A percentile compares a stretch with the other conserved stretches of the same genome.
Conservation (phyloP, 768 basidiomycete species). For the Agrocybe chaxingu region DNA sequence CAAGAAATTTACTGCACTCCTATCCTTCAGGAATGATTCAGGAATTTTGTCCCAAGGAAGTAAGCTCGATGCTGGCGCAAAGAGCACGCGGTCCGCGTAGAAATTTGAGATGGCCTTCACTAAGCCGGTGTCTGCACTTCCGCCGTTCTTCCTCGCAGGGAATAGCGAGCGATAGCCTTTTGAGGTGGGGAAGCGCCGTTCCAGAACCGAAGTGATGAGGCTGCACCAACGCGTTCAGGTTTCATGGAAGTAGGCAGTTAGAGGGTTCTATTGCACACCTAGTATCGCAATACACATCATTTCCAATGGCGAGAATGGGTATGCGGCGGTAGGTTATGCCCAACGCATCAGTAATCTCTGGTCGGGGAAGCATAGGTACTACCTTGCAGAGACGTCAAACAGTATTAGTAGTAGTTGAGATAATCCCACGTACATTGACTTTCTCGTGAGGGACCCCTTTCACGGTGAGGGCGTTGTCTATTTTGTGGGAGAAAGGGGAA, state of each 20-base stretch:
- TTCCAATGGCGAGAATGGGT: constrained; percentile 57
- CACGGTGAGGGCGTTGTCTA: constrained; percentile 47
- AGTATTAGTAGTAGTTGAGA: not conserved
- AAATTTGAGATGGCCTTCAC: constrained; percentile 45
- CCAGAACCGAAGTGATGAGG: constrained; percentile 48
- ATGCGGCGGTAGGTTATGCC: constrained; percentile 58
- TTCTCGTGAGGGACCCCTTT: constrained; percentile 45
- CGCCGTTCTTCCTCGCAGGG: constrained; percentile 39
- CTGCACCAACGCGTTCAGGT: constrained; percentile 15
- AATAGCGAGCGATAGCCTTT: constrained; percentile 46
- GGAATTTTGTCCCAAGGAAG: constrained; percentile 50
- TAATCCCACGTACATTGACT: constrained; percentile 38
- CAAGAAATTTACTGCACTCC: constrained; percentile 35
- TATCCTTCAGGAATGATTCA: constrained; percentile 44
- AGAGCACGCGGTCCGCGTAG: constrained; percentile 43
- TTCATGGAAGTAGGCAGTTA: not conserved
- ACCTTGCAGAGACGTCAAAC: constrained; percentile 31
- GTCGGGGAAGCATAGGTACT: constrained; percentile 46
- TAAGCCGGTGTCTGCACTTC: constrained; percentile 40
- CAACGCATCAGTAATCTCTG: constrained; percentile 49
- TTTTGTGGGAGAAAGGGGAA: constrained; percentile 50
- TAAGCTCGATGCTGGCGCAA: constrained; percentile 33
- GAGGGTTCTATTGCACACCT: constrained; percentile 21
- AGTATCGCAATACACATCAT: constrained; percentile 60
- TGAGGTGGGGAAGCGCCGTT: constrained; percentile 51